Percentiles rank a stretch among this genome's conserved stretches.
Evolutionary conservation across 139 green algal genomes (phyloP).

Genomic region (Penium margaritaceum): DNA sequence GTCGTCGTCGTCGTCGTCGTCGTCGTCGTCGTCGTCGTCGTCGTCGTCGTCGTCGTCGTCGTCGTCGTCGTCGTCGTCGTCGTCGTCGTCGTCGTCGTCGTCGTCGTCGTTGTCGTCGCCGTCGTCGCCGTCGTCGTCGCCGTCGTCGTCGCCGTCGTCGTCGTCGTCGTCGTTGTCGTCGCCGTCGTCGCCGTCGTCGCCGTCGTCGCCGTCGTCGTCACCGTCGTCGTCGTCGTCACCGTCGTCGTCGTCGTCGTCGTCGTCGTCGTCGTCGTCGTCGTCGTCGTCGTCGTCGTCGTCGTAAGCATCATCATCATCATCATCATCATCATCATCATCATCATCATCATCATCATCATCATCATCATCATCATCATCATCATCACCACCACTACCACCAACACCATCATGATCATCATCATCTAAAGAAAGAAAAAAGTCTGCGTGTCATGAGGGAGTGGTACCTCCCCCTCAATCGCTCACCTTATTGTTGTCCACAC

Average conservation of each 20-base stretch:
- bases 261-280: constrained; percentile 1
- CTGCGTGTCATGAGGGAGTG: no score
- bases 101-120: background rate
- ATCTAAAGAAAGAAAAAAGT: no score
- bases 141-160: background rate
- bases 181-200: background rate
- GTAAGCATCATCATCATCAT: no score
- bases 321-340: no score
- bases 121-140: background rate
- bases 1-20: no score
- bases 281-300: no score
- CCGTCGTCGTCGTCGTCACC: background rate
- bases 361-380: no score
- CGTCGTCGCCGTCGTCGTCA: background rate
- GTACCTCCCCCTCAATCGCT: no score
- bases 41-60: constrained; percentile 2
- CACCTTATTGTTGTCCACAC: no score
- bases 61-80: constrained; percentile 2
- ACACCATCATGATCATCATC: no score
- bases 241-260: constrained; percentile 2
- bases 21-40: background rate
- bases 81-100: constrained; percentile 1
- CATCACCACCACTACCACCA: no score
- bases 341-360: no score
- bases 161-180: background rate